These are phyloP conservation scores for Pittosporum tobira DNA, from an alignment of 129 eudicot species.

Conservation along the genomic window DNA sequence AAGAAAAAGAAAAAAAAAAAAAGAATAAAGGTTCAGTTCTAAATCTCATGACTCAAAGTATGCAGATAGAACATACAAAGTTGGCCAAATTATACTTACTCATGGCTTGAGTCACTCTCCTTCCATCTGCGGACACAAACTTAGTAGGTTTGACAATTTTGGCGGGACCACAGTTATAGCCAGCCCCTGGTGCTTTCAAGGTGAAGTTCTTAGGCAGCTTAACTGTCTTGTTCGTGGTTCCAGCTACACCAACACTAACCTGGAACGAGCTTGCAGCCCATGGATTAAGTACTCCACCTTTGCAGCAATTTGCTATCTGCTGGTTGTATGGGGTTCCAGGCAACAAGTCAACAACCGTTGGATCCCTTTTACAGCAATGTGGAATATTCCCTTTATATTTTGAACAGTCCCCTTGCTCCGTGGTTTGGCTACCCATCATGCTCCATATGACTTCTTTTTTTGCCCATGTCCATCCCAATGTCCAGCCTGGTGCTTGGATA, in stretches of 20 bases:
- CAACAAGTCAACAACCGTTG: conserved; percentile 66
- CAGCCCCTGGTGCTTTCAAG: conserved; percentile 71
- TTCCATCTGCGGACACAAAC: conserved; percentile 49
- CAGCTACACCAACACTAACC: conserved; percentile 72
- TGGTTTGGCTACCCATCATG: conserved; percentile 70
- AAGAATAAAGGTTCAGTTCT: too few species aligned
- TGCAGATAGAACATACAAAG: too few species aligned
- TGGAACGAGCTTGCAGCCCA: conserved; percentile 70
- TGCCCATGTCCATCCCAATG: conserved; percentile 94
- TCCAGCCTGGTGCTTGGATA: conserved; percentile 74
- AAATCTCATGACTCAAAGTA: too few species aligned
- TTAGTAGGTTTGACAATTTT: conserved; percentile 66
- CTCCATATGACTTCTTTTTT: conserved; percentile 82
- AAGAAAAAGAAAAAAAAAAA: neutral
- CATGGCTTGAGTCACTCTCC: conserved; percentile 66
- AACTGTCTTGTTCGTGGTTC: conserved; percentile 72
- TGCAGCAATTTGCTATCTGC: conserved; percentile 68
- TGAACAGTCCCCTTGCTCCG: conserved; percentile 93
- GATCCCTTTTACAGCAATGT: conserved; percentile 77
- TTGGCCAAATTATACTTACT: conserved; percentile 33
- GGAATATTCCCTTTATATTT: conserved; percentile 82
- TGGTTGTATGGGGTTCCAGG: conserved; percentile 87
- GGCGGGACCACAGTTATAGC: conserved; percentile 83
- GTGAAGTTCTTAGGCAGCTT: conserved; percentile 84
- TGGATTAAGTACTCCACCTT: conserved; percentile 63